These are phyloP conservation scores for Lotus japonicus DNA, from an alignment of 306 rosid species.

Conservation along the genomic window DNA sequence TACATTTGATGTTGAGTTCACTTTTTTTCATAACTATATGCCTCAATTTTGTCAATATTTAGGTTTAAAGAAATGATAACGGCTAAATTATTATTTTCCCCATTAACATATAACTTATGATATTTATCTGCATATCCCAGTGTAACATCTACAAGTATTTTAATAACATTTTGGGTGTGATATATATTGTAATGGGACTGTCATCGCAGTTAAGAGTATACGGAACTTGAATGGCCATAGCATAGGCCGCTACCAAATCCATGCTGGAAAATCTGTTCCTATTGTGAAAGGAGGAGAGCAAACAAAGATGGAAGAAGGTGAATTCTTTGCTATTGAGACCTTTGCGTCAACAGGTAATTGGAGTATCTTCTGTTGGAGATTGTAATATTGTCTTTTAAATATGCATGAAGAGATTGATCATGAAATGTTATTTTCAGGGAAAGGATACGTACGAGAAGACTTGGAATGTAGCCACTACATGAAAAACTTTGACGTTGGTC, in stretches of 20 bases:
- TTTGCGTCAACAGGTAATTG: conserved; percentile 85
- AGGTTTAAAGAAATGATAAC: neutral
- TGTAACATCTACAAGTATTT: neutral
- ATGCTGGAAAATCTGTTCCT: conserved; percentile 92
- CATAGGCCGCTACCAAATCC: conserved; percentile 95
- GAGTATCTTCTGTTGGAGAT: conserved; percentile 4
- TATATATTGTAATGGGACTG: conserved; percentile 18
- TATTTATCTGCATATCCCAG: neutral
- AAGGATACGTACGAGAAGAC: conserved; percentile 94
- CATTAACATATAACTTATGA: neutral
- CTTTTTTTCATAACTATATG: neutral
- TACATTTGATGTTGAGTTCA: neutral
- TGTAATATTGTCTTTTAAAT: neutral
- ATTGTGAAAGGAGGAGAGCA: conserved; percentile 99
- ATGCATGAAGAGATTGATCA: conserved; percentile 8
- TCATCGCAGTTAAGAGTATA: conserved; percentile 75
- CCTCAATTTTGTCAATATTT: neutral
- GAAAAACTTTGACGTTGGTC: conserved; percentile 90
- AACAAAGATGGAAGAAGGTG: conserved; percentile 99
- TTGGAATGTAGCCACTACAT: conserved; percentile 98
- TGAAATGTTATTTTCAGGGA: conserved; percentile 49
- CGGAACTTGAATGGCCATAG: conserved; percentile 97
- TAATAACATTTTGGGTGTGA: neutral
- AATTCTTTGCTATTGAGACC: conserved; percentile 93
- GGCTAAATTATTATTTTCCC: neutral